Evolutionary conservation across 805 yeast species (phyloP), one percentile per base, ranked within the genome.

Genomic region (Wickerhamiella occidentalis): DNA sequence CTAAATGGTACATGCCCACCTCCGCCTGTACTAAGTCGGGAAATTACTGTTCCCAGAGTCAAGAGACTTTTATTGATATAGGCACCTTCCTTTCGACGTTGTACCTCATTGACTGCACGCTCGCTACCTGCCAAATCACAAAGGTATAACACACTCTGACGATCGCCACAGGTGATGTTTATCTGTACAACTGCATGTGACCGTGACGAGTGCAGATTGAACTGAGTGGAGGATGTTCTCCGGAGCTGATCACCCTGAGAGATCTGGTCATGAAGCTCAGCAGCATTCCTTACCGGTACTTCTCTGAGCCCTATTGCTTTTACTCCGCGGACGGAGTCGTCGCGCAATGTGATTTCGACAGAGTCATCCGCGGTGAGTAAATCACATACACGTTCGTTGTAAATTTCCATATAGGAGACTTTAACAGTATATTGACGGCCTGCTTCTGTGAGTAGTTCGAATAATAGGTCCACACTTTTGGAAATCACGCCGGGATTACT

Each of bases 91-190:
- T 87, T 85, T 49, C 96, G 70, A 58, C 97, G 74, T 60, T 85
- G 96, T 1, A 70, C 65, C 58, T 81, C 80, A 9, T 77, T 67
- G 2, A 81, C 77, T 0, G 94, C 95, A 47, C 83, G 75, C 65
- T 90, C 98, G n/a, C 95, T 83, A 25, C 98, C 98, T 0, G 98
- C 98, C 59, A 90, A 73, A 66, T 90, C 98, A 68, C 97, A 90
- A 50, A 90, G 71, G 29, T 90, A 85, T 28, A 90, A 74, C 0
- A 86, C 79, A 30, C 87, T 74, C 67, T 49, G 61, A 74, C 75
- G 1, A 71, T 68, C 3, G 22, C 28, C 42, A n/a, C 54, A 45
- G 35, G 68, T 68, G 15, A 90, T 61, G 51, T 78, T 70, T 18
- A 92, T 72, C 61, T 84, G 79, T 6, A 90, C 77, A 19, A 90